Evolutionary conservation across 192 early-diverging fungal species (phyloP).

Genomic region (Podochytrium sp.): DNA sequence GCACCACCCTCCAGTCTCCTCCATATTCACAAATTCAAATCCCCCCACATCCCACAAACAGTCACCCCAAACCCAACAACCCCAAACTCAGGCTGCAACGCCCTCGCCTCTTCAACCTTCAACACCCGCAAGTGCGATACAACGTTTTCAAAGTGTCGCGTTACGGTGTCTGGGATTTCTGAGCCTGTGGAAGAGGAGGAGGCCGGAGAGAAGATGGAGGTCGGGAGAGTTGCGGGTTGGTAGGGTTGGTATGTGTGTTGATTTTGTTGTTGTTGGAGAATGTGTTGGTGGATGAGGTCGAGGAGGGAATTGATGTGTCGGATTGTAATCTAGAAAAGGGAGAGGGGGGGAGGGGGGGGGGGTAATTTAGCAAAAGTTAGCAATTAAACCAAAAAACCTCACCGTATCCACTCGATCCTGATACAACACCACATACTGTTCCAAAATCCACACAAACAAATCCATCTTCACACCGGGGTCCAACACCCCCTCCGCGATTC

Average conservation of each 20-base stretch:
- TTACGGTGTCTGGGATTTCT: neutral
- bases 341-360: neutral
- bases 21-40: constrained; percentile 1
- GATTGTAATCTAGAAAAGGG: constrained; percentile 69
- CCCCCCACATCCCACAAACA: neutral
- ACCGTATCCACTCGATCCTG: constrained; percentile 86
- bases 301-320: constrained; percentile 93
- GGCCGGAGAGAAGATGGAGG: neutral
- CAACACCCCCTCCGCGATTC: constrained; percentile 90
- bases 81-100: neutral
- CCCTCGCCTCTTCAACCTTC: neutral
- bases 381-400: constrained; percentile 34
- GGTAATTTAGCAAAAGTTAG: neutral
- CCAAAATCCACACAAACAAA: constrained; percentile 93
- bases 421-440: constrained; percentile 91
- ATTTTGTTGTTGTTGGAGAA: constrained; percentile 18
- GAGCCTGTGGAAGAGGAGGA: neutral
- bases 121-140: constrained; percentile 3
- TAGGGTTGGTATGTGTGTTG: constrained; percentile 8
- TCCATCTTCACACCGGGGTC: constrained; percentile 86
- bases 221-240: too few relatives aligned
- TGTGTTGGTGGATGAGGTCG: constrained; percentile 86
- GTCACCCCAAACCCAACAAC: neutral
- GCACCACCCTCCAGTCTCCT: neutral
- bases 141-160: constrained; percentile 10